Evolutionary conservation across 495 filamentous ascomycete species (phyloP).

Genomic region (Xylaria flabelliformis): DNA sequence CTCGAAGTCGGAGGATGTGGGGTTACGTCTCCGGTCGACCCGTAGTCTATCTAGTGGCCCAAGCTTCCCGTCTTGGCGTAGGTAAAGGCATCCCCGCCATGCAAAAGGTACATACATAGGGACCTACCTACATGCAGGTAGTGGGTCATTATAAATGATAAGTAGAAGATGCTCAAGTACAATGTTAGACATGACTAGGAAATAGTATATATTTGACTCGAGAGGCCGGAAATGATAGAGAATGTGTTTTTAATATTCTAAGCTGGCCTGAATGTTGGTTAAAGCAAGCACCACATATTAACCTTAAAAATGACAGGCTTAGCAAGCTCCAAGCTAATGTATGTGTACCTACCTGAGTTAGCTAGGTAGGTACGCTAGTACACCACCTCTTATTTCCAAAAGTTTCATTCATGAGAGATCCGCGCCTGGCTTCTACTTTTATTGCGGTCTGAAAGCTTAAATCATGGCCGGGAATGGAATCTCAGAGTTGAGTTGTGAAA

Average conservation of each 20-base stretch:
- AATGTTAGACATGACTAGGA: neutral
- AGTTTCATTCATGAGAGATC: constrained; percentile 2
- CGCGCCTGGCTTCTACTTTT: neutral
- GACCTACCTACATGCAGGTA: too few relatives aligned
- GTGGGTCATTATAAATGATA: too few relatives aligned
- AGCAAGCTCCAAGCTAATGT: neutral
- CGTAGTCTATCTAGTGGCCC: neutral
- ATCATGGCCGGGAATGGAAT: neutral
- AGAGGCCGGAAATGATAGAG: neutral
- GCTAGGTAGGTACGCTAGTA: too few relatives aligned
- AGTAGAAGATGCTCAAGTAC: neutral
- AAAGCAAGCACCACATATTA: neutral
- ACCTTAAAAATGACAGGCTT: neutral
- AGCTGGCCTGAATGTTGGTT: neutral
- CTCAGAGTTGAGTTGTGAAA: neutral
- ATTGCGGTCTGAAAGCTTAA: neutral
- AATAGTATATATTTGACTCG: neutral
- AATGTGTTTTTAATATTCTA: neutral
- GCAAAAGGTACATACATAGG: too few relatives aligned
- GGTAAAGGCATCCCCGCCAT: too few relatives aligned
- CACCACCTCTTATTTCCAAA: neutral
- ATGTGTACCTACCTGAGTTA: neutral
- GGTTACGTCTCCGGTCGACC: neutral
- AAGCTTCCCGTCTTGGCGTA: neutral
- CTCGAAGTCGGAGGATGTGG: constrained; percentile 1